Percentiles rank a stretch among this genome's conserved stretches.
Conservation (phyloP, 345 rosid species). For the Lagerstroemia speciosa region DNA sequence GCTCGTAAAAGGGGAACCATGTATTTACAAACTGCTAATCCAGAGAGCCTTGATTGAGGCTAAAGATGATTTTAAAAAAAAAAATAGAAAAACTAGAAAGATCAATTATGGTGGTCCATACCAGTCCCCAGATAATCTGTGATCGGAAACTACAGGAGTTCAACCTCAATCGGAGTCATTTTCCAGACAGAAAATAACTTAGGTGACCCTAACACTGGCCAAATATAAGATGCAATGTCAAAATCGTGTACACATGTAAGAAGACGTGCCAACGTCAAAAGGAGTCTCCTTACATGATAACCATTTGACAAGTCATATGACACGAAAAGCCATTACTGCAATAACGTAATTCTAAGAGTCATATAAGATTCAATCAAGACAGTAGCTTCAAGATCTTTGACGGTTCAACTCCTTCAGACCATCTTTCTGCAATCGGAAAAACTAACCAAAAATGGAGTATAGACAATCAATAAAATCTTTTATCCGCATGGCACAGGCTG, state of each 20-base stretch:
- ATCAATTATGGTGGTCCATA: not conserved
- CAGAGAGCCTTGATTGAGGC: not conserved
- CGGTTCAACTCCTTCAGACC: not conserved
- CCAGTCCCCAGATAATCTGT: not conserved
- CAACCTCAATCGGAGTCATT: not conserved
- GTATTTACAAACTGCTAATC: not conserved
- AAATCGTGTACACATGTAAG: not conserved
- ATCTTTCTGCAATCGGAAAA: not conserved
- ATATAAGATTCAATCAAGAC: not conserved
- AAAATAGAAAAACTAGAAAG: not conserved
- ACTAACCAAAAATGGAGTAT: not conserved
- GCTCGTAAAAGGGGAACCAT: not conserved
- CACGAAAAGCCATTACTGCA: not conserved
- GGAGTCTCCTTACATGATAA: not conserved
- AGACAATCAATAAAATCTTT: not conserved
- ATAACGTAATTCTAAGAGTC: not conserved
- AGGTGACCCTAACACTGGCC: not conserved
- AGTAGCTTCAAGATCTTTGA: not conserved
- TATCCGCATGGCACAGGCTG: not conserved
- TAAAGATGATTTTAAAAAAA: not conserved
- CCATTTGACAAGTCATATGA: not conserved
- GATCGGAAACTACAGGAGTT: not conserved
- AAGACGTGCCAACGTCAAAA: not conserved
- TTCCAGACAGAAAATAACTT: not conserved
- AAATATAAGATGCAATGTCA: not conserved